phyloP scores from a whole-genome alignment of 2,329 filamentous ascomycete genomes.

The Hypomyces rosellus region DNA sequence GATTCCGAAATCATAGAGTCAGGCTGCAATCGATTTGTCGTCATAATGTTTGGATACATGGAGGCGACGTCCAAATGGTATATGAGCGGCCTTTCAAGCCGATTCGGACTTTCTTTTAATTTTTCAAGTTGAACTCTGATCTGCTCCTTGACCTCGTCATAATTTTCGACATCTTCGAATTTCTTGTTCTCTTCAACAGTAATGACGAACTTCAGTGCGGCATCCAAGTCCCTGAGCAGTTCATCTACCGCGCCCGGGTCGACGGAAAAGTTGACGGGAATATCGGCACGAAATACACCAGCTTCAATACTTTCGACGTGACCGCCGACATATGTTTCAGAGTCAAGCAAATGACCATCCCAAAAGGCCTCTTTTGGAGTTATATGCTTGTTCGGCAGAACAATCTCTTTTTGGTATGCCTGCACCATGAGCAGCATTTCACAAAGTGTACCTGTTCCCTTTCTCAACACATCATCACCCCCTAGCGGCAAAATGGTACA shows the following conservation, averaged over 20 bases:
- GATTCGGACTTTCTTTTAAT: slow-evolving; percentile 76
- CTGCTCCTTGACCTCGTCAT: slow-evolving; percentile 76
- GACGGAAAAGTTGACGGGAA: slow-evolving; percentile 89
- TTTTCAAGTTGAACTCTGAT: slow-evolving; percentile 65
- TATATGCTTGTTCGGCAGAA: slow-evolving; percentile 93
- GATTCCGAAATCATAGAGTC: slow-evolving; percentile 99
- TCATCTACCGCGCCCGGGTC: slow-evolving; percentile 87
- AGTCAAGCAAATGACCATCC: slow-evolving; percentile 92
- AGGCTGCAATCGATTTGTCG: slow-evolving; percentile 91
- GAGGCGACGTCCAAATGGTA: slow-evolving; percentile 98
- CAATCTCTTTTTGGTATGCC: slow-evolving; percentile 85
- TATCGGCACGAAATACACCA: slow-evolving; percentile 92
- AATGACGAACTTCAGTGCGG: slow-evolving; percentile 81
- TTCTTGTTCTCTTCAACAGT: slow-evolving; percentile 78
- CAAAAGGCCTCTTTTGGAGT: slow-evolving; percentile 89
- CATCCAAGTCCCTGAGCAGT: slow-evolving; percentile 76
- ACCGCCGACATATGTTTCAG: slow-evolving; percentile 95
- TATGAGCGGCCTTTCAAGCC: slow-evolving; percentile 80
- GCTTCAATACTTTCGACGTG: slow-evolving; percentile 99
- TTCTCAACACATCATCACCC: slow-evolving; percentile 86
- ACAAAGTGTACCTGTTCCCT: slow-evolving; percentile 96
- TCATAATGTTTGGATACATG: slow-evolving; percentile 99
- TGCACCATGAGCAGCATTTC: slow-evolving; percentile 99
- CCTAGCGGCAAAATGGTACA: slow-evolving; percentile 94
- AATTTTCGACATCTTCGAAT: slow-evolving; percentile 72